Evolutionary conservation across 495 filamentous ascomycete genomes (phyloP).

Genomic region (Pseudevernia furfuracea): DNA sequence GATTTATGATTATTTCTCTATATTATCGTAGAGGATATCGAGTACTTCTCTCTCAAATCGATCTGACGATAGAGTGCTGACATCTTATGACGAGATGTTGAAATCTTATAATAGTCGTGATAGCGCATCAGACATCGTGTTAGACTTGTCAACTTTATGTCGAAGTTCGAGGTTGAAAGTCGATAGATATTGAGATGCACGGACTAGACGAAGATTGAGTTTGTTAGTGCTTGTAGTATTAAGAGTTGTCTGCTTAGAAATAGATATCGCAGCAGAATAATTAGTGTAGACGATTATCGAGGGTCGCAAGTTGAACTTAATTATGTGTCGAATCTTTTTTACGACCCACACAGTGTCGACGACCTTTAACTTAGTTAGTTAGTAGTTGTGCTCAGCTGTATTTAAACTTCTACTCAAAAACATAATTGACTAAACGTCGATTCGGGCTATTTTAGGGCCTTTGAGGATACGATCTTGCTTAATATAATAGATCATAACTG

Average conservation of each 20-base stretch:
- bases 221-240: constrained; percentile 12
- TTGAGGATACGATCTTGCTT: too few species aligned
- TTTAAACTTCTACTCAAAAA: background rate
- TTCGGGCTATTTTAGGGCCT: too few species aligned
- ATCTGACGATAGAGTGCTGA: background rate
- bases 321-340: background rate
- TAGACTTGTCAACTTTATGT: constrained; percentile 9
- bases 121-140: constrained; percentile 1
- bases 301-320: background rate
- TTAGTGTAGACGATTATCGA: constrained; percentile 5
- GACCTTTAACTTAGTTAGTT: background rate
- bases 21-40: background rate
- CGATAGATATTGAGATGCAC: constrained; percentile 4
- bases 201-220: background rate
- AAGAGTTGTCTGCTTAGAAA: constrained; percentile 5
- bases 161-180: constrained; percentile 12
- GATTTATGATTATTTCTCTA: background rate
- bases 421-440: background rate
- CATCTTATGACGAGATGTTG: too few species aligned
- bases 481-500: background rate
- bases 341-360: background rate
- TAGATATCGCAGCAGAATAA: constrained; percentile 5
- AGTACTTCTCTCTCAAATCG: background rate
- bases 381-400: background rate
- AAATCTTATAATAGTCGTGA: background rate